Evolutionary conservation across 495 filamentous ascomycete genomes (phyloP).

Genomic region (Penicillium coprophilum): DNA sequence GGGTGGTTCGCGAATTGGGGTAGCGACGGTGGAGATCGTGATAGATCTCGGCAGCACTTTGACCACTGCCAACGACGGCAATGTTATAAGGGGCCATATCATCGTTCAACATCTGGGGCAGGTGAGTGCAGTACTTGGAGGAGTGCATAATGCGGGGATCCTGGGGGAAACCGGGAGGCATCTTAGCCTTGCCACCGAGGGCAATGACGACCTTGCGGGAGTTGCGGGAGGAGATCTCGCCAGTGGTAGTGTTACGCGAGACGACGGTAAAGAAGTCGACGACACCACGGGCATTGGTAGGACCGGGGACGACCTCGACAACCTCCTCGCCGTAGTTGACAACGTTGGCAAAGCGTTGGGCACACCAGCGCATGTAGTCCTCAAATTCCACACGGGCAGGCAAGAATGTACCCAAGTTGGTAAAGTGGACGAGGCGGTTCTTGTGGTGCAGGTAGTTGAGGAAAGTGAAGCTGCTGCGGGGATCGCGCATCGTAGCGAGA

Average conservation of each 20-base stretch:
- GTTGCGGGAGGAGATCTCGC: constrained; percentile 50
- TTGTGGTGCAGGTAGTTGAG: constrained; percentile 86
- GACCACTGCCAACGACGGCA: constrained; percentile 83
- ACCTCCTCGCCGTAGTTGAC: constrained; percentile 81
- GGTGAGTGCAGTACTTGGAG: constrained; percentile 71
- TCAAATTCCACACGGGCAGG: constrained; percentile 88
- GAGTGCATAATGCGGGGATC: constrained; percentile 79
- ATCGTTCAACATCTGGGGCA: constrained; percentile 61
- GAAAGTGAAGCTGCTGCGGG: constrained; percentile 90
- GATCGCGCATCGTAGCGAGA: constrained; percentile 83
- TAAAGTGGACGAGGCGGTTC: constrained; percentile 78
- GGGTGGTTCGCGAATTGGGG: constrained; percentile 69
- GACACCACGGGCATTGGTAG: constrained; percentile 33
- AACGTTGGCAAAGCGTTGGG: constrained; percentile 71
- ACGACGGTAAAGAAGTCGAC: constrained; percentile 56
- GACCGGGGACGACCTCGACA: constrained; percentile 48
- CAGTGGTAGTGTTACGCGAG: constrained; percentile 53
- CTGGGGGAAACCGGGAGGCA: constrained; percentile 66
- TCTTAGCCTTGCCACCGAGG: constrained; percentile 74
- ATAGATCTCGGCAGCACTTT: constrained; percentile 95
- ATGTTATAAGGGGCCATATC: constrained; percentile 61
- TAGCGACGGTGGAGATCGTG: constrained; percentile 81
- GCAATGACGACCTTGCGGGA: constrained; percentile 86
- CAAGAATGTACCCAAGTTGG: constrained; percentile 84
- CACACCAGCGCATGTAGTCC: constrained; percentile 94